Base-by-base conservation (phyloP, 2,329 filamentous ascomycete genomes). In the Cryoendolithus antarcticus region DNA sequence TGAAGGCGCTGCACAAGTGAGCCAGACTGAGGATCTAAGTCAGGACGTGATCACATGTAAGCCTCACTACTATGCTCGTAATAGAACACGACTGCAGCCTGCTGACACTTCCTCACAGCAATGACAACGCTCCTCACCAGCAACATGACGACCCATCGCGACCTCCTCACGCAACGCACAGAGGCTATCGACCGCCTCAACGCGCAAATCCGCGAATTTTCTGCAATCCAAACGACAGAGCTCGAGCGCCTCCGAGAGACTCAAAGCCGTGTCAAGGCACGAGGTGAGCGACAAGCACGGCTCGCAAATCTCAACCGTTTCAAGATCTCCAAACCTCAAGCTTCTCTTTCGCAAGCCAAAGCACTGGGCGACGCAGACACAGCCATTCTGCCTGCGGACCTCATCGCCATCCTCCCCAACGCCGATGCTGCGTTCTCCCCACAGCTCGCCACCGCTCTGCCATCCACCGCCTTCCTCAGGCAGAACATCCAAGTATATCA, bases 81-180 rank as follows among this genome's bases (percentile, higher is more conserved):
- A 19, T 19, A 19, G 15, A 19, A 19, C 38, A 32, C 42, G 30
- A 19, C 6, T 34, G 12, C 9, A 35, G 24, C 24, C 21, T 10
- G 34, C 11, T 37, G 39, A 42, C 44, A 63, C 66, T 55, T 66
- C 50, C 38, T 30, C 36, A 56, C 28, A 78, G 82, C 88, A 36
- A 88, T 95, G 52, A 84, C 83, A 32, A 80, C 85, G 48, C 77
- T 93, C 35, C 71, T 98, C 13, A 77, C 76, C 32, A 79, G 86
- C 49, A 83, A 86, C 4, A 78, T 86, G 36, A 72, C 77, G 32
- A 77, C 85, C 34, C 89, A 95, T 57, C 80, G 84, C 40, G 70
- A 77, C 35, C 84, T 89, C 58, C 76, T 94, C 46, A 82, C 80
- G 50, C 71, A 80, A 33, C 94, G 94, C 57, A 88, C 95, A 63